These are phyloP conservation scores for Trametopsis cervina DNA, from an alignment of 768 basidiomycete genomes.

Conservation along the genomic window DNA sequence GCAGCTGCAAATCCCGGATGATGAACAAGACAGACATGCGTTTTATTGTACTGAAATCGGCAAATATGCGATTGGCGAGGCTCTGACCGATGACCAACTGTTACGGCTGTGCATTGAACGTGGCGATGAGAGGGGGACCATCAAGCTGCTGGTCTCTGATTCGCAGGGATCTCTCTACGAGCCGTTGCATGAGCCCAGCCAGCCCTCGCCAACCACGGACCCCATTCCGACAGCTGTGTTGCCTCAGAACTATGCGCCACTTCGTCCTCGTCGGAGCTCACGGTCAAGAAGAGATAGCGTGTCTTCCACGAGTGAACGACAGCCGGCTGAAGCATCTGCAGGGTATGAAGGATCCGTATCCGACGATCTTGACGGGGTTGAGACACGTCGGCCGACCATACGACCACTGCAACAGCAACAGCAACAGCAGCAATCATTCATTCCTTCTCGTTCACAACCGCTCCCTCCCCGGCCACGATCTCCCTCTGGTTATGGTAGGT, in stretches of 20 bases:
- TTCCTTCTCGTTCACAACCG: slow-evolving; percentile 23
- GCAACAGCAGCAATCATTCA: too few species aligned
- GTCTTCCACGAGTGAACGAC: slow-evolving; percentile 62
- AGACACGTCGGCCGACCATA: slow-evolving; percentile 34
- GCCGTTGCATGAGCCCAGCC: slow-evolving; percentile 28
- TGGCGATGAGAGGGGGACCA: slow-evolving; percentile 71
- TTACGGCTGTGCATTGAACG: slow-evolving; percentile 62
- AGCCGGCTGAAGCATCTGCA: slow-evolving; percentile 40
- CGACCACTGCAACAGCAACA: slow-evolving; percentile 31
- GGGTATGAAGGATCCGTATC: slow-evolving; percentile 64
- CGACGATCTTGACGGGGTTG: slow-evolving; percentile 53
- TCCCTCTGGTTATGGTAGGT: slow-evolving; percentile 23
- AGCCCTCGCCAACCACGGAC: slow-evolving; percentile 32
- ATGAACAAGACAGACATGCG: slow-evolving; percentile 69
- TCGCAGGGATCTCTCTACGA: slow-evolving; percentile 57
- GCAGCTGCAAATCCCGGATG: slow-evolving; percentile 76
- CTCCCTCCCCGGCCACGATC: slow-evolving; percentile 27
- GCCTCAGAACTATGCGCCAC: slow-evolving; percentile 35
- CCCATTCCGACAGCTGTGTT: slow-evolving; percentile 51
- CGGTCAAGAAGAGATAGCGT: slow-evolving; percentile 62
- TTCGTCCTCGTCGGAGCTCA: slow-evolving; percentile 42
- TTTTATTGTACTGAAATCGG: slow-evolving; percentile 90
- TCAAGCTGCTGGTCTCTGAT: slow-evolving; percentile 80
- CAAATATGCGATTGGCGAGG: slow-evolving; percentile 63
- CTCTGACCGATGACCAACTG: slow-evolving; percentile 64